Percentiles rank a stretch among this genome's conserved stretches.
Evolutionary conservation across 202 grass and related monocot species (phyloP).

Genomic region (Hordeum pubiflorum): DNA sequence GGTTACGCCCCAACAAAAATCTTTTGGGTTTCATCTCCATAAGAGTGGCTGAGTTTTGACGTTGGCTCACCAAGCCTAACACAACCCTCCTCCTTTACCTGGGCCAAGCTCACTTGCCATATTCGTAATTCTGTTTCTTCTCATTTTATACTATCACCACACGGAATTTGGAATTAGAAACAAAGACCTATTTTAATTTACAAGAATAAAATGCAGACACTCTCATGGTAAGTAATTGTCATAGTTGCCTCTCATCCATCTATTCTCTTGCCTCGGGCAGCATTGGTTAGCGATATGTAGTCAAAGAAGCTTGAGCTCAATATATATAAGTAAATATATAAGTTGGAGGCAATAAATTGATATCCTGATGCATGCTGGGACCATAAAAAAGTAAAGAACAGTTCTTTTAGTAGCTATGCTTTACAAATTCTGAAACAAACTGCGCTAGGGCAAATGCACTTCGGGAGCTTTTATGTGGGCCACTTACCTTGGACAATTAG

Average conservation of each 20-base stretch:
- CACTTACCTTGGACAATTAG: too few species aligned
- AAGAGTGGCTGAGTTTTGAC: too few species aligned
- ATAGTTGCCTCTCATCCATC: conserved; percentile 36
- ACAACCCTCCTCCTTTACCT: too few species aligned
- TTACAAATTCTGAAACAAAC: neutral
- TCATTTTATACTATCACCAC: neutral
- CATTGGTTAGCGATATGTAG: conserved; percentile 36
- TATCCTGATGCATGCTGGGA: neutral
- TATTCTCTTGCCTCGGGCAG: conserved; percentile 18
- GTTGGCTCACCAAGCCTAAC: too few species aligned
- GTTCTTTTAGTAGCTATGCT: neutral
- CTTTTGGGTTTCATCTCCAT: too few species aligned
- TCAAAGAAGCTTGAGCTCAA: neutral
- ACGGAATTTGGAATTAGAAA: neutral
- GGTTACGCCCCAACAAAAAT: too few species aligned
- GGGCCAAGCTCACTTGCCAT: too few species aligned
- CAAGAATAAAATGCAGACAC: conserved; percentile 22
- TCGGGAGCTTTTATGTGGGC: too few species aligned
- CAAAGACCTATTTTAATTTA: neutral
- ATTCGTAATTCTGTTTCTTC: neutral
- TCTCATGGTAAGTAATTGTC: conserved; percentile 27
- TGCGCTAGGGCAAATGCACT: too few species aligned
- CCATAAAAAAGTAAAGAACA: neutral
- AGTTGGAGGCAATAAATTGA: neutral
- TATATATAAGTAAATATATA: neutral